Evolutionary conservation across 345 rosid species (phyloP).

Genomic region (Psidium guajava): DNA sequence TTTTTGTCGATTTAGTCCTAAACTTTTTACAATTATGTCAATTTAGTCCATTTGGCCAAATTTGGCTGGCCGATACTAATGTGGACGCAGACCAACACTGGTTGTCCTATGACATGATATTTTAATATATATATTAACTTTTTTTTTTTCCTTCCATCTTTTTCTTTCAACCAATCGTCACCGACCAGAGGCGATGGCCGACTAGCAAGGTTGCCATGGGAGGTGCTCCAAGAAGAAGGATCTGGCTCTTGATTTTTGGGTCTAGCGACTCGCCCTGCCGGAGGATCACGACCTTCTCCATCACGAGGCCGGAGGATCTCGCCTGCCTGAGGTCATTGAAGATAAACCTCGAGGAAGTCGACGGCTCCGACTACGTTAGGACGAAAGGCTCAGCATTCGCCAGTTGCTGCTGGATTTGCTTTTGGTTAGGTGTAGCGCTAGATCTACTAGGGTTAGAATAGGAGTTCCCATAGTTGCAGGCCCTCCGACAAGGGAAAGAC

Average conservation of each 20-base stretch:
- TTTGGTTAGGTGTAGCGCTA: conserved; percentile 27
- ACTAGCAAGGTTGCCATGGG: no score
- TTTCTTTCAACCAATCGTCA: no score
- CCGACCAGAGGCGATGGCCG: no score
- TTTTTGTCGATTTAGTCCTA: no score
- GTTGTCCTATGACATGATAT: no score
- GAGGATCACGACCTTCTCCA: conserved; percentile 34
- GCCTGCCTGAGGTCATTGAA: conserved; percentile 12
- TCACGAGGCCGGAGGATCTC: conserved; percentile 2
- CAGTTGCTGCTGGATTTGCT: conserved; percentile 8
- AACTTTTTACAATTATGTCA: no score
- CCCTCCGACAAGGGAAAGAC: conserved; percentile 33
- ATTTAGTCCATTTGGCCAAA: no score
- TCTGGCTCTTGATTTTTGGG: conserved; percentile 16
- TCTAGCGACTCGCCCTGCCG: conserved; percentile 45
- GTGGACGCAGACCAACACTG: no score
- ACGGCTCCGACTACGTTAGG: conserved; percentile 17
- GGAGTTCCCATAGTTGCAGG: conserved; percentile 9
- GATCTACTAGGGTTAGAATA: not conserved
- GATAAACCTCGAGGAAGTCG: conserved; percentile 15
- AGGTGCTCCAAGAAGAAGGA: not conserved
- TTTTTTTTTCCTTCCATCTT: no score
- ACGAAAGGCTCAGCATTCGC: conserved; percentile 3
- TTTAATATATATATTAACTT: no score
- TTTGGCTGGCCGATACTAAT: no score